Base-by-base conservation (phyloP, 352 stramenopile species). In the Globisporangium barbulae region DNA sequence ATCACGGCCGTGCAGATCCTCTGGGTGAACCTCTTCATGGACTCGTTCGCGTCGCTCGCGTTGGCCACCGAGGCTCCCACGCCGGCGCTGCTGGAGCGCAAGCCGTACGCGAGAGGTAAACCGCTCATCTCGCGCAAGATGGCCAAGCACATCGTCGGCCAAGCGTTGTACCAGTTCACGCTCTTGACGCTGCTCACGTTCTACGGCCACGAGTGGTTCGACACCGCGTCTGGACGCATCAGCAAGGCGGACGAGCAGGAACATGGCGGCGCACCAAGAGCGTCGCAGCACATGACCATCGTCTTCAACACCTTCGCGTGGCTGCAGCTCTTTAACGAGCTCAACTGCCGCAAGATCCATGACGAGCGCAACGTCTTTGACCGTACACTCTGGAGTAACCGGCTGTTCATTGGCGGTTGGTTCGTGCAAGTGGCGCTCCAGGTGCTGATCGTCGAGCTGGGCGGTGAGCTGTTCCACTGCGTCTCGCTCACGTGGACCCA, bases 271-370 rank as follows among this genome's bases (percentile, higher is more conserved):
- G 3, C 52, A n/a, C 52, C 52, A n/a, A 19, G 52, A 0, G 31
- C 52, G 19, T 57, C 74, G 0, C 65, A 91, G 61, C 97, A 99
- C 80, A 98, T 97, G 79, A 98, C 96, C 2, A 80, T 99, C 60
- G 68, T 99, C 53, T 99, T 99, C 83, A 99, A 99, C 74, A 91
- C 94, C 15, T 99, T 99, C 71, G 96, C 99, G 30, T 98, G 98
- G 78, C 90, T 97, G 67, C 95, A 98, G 85, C 83, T 99, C 33
- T 99, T 91, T 63, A 94, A 94, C 57, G 80, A 94, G 68, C 60
- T 94, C 56, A 91, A 93, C 65, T 89, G 74, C 65, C 81, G 83
- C 45, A 91, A 93, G 59, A 91, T 91, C 69, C 76, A 92, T 75
- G 81, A 92, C 59, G 85, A 91, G 25, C 52, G 25, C 52, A 57